Percentiles rank a stretch among this genome's conserved stretches.
Evolutionary conservation across 768 basidiomycete species (phyloP).

Genomic region (Serendipita vermifera): DNA sequence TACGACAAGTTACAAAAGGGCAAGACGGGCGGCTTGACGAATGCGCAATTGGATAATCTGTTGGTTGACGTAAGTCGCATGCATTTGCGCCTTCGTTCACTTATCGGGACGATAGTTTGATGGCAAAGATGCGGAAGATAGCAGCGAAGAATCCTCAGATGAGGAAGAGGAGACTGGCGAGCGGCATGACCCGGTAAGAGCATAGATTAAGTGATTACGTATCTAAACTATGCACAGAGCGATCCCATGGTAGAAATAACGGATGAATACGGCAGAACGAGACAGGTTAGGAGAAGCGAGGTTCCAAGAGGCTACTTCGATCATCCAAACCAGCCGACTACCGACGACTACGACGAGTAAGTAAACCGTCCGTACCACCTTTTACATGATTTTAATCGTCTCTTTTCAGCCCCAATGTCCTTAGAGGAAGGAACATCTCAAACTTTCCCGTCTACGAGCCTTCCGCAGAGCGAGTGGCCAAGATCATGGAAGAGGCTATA

Average conservation of each 20-base stretch:
- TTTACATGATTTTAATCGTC: neutral
- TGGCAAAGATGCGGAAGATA: slow-evolving; percentile 25
- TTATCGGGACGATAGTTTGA: slow-evolving; percentile 43
- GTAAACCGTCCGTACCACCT: slow-evolving; percentile 38
- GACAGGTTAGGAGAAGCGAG: slow-evolving; percentile 58
- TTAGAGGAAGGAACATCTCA: slow-evolving; percentile 60
- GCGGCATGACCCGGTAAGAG: slow-evolving; percentile 15
- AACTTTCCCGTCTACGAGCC: slow-evolving; percentile 86
- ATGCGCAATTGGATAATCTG: slow-evolving; percentile 56
- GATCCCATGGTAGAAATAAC: slow-evolving; percentile 77
- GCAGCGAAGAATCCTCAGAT: slow-evolving; percentile 14
- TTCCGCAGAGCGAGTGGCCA: slow-evolving; percentile 62
- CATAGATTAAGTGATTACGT: neutral
- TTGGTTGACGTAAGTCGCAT: slow-evolving; percentile 57
- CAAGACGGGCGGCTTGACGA: slow-evolving; percentile 62
- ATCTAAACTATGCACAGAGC: slow-evolving; percentile 17
- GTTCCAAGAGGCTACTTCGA: slow-evolving; percentile 51
- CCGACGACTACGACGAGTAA: slow-evolving; percentile 46
- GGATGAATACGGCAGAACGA: slow-evolving; percentile 73
- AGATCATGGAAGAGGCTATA: slow-evolving; percentile 53
- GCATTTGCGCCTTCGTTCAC: slow-evolving; percentile 1
- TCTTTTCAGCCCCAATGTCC: slow-evolving; percentile 10
- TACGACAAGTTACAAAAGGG: slow-evolving; percentile 71
- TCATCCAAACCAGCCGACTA: slow-evolving; percentile 32
- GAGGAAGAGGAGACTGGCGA: slow-evolving; percentile 38